Evolutionary conservation across 345 rosid species (phyloP).

Genomic region (Lagerstroemia speciosa): DNA sequence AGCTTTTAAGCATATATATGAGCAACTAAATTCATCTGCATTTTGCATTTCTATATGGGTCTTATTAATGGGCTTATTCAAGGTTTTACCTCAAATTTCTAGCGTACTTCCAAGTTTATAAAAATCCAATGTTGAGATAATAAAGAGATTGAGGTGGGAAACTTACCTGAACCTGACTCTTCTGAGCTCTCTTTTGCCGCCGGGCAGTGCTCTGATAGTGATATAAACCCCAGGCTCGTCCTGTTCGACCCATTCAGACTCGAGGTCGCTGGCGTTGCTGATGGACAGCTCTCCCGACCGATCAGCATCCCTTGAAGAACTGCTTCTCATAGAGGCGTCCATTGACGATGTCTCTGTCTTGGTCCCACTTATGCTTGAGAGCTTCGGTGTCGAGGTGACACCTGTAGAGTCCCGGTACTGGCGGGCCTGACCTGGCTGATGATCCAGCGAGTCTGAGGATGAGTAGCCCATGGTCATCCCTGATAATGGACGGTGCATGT

Average conservation of each 20-base stretch:
- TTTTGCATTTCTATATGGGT: background rate
- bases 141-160: conserved; percentile 11
- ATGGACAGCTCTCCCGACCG: conserved; percentile 69
- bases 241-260: conserved; percentile 89
- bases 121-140: background rate
- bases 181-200: conserved; percentile 90
- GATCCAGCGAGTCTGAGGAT: conserved; percentile 76
- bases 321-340: conserved; percentile 82
- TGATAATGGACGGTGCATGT: conserved; percentile 45
- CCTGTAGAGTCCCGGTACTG: conserved; percentile 59
- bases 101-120: background rate
- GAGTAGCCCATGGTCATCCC: conserved; percentile 55
- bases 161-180: conserved; percentile 94
- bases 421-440: conserved; percentile 51
- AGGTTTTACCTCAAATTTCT: background rate
- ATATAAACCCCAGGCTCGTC: conserved; percentile 98
- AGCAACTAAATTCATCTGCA: background rate
- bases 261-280: conserved; percentile 87
- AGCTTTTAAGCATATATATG: background rate
- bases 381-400: conserved; percentile 76
- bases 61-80: background rate
- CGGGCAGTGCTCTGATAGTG: conserved; percentile 65
- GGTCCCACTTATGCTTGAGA: conserved; percentile 81
- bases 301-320: conserved; percentile 91
- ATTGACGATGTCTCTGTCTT: conserved; percentile 89